Base-by-base conservation (phyloP, 345 rosid species). In the Leavenworthia alabamica region DNA sequence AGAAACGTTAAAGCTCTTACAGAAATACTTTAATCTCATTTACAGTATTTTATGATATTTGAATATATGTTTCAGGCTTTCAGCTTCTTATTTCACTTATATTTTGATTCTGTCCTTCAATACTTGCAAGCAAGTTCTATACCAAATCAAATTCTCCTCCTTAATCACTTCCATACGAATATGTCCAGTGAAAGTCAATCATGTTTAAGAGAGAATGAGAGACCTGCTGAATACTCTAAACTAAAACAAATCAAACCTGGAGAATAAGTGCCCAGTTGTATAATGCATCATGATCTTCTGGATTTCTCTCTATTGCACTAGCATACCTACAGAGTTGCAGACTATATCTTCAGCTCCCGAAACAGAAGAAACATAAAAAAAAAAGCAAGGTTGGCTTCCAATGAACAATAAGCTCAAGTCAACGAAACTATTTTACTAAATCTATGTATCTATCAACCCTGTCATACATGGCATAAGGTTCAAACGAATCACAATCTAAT, bases 191-290 rank as follows among this genome's bases (percentile, higher is more conserved):
- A 56, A 57, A 37, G 31, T 31, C 6, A 51, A 53, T 44, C 14
- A 60, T 17, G 52, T 29, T 12, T 13, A 7, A 23, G 10, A 8
- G 6, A 49, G 35, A 68, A 6, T 23, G 54, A 52, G 48, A 42
- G 45, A 58, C 23, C 0, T 60, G 16, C 10, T 29, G n/a, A 24
- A 33, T 15, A 44, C 9, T 23, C 22, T n/a, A 2, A 39, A 49
- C 1, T 2, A 40, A 56, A 53, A 47, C 64, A 41, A 56, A 56
- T 60, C 73, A 67, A 22, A 89, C 99, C 99, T 93, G 99, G 78
- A 93, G 97, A 77, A 93, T 91, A 83, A 93, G 79, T 32, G 96
- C 99, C 99, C 99, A 93, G 61, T 93, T 93, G 79, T 89, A 93
- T 12, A 93, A 65, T 11, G 99, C 96, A 75, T 93, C 99, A 77